These are phyloP conservation scores for Entomortierella chlamydospora DNA, from an alignment of 192 early-diverging fungal genomes.

Conservation along the genomic window DNA sequence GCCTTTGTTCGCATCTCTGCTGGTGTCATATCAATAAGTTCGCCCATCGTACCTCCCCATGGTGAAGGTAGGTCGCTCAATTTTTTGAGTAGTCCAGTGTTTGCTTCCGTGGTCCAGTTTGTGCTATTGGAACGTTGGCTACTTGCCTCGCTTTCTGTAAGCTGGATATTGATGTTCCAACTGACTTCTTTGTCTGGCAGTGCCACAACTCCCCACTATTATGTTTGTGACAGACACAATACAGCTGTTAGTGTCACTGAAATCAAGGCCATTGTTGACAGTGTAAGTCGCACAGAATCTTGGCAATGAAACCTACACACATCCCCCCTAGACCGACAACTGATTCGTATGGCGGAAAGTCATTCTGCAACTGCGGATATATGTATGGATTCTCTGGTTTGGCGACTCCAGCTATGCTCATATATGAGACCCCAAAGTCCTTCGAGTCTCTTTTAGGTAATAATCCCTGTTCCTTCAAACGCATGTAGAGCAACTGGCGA, in stretches of 20 bases:
- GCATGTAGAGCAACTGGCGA: constrained; percentile 19
- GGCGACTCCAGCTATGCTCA: constrained; percentile 8
- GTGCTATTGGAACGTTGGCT: not conserved
- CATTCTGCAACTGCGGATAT: not conserved
- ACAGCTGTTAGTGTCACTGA: not conserved
- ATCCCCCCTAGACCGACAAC: not conserved
- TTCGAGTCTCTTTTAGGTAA: constrained; percentile 4
- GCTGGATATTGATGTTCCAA: not conserved
- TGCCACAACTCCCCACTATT: not conserved
- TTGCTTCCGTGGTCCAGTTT: constrained; percentile 2
- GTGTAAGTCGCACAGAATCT: not conserved
- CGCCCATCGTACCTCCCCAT: constrained; percentile 15
- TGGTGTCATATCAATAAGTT: not conserved
- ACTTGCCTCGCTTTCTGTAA: not conserved
- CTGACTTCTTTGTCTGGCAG: not conserved
- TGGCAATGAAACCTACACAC: not conserved
- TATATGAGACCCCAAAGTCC: not conserved
- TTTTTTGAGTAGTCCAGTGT: not conserved
- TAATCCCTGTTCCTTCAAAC: not conserved
- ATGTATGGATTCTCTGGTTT: not conserved
- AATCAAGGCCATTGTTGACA: not conserved
- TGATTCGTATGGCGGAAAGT: not conserved
- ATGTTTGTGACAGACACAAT: not conserved
- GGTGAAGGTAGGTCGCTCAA: not conserved
- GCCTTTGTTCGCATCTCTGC: not conserved